Evolutionary conservation across 2,329 filamentous ascomycete genomes (phyloP).

Genomic region (Bisporella sp.): DNA sequence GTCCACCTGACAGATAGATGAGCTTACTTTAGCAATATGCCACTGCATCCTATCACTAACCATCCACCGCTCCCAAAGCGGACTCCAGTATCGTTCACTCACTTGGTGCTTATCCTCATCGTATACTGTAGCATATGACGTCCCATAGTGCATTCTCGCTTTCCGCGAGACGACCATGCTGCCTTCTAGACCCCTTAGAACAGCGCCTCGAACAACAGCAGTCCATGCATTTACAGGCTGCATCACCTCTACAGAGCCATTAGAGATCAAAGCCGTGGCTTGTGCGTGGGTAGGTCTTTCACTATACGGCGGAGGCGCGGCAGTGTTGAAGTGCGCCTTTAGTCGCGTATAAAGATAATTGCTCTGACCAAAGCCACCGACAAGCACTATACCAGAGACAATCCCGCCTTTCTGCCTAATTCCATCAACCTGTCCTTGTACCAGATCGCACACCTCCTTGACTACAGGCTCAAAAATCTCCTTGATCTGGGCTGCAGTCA

Average conservation of each 20-base stretch:
- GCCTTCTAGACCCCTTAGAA: conserved; percentile 67
- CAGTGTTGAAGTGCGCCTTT: conserved; percentile 57
- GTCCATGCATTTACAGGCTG: conserved; percentile 80
- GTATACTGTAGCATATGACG: conserved; percentile 74
- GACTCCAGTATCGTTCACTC: conserved; percentile 71
- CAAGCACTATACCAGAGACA: conserved; percentile 70
- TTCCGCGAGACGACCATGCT: conserved; percentile 72
- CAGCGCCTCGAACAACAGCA: conserved; percentile 70
- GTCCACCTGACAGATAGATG: not conserved
- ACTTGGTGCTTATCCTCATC: conserved; percentile 69
- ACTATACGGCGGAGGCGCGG: conserved; percentile 49
- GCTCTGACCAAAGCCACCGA: conserved; percentile 76
- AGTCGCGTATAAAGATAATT: conserved; percentile 68
- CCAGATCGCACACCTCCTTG: conserved; percentile 61
- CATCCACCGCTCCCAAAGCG: conserved; percentile 78
- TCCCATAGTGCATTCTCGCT: conserved; percentile 67
- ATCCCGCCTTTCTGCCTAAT: conserved; percentile 55
- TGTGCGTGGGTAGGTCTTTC: conserved; percentile 62
- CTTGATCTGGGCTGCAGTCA: conserved; percentile 63
- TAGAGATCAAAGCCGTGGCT: conserved; percentile 37
- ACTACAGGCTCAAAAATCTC: conserved; percentile 71
- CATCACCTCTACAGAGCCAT: conserved; percentile 66
- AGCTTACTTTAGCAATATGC: conserved; percentile 66
- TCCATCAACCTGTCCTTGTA: conserved; percentile 58
- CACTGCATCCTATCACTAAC: conserved; percentile 78